Conservation (phyloP, 495 filamentous ascomycete genomes). For the Neurospora sp. region DNA sequence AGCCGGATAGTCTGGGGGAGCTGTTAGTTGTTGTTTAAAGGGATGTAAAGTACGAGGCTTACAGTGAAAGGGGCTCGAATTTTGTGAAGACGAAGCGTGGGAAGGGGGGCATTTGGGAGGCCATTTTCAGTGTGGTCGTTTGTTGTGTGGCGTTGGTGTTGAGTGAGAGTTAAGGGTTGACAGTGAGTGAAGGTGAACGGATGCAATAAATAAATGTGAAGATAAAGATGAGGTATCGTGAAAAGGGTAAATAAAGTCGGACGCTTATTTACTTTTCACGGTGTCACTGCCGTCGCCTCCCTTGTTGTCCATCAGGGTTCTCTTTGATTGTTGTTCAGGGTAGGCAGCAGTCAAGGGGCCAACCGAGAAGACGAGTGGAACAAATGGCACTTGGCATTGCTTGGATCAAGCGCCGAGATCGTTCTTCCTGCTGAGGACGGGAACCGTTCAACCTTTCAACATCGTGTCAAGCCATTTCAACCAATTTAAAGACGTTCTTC, state of each 20-base stretch:
- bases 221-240: background rate
- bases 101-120: conserved; percentile 39
- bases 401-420: background rate
- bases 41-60: conserved; percentile 14
- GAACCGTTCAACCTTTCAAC: too few species aligned
- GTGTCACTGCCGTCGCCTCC: background rate
- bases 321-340: background rate
- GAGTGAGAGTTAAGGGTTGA: background rate
- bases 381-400: background rate
- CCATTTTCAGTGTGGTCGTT: conserved; percentile 25
- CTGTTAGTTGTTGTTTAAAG: background rate
- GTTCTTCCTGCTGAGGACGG: too few species aligned
- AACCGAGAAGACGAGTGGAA: background rate
- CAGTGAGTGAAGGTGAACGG: background rate
- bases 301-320: background rate
- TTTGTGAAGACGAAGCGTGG: conserved; percentile 48
- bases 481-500: too few species aligned
- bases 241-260: background rate
- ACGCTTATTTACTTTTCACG: background rate
- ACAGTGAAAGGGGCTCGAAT: conserved; percentile 61
- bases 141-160: background rate
- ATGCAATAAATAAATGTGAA: background rate
- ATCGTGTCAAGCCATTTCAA: too few species aligned
- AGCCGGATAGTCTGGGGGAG: conserved; percentile 42
- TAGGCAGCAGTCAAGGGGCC: background rate